These are phyloP conservation scores for Populus simonii DNA, from an alignment of 345 rosid species.

Conservation along the genomic window DNA sequence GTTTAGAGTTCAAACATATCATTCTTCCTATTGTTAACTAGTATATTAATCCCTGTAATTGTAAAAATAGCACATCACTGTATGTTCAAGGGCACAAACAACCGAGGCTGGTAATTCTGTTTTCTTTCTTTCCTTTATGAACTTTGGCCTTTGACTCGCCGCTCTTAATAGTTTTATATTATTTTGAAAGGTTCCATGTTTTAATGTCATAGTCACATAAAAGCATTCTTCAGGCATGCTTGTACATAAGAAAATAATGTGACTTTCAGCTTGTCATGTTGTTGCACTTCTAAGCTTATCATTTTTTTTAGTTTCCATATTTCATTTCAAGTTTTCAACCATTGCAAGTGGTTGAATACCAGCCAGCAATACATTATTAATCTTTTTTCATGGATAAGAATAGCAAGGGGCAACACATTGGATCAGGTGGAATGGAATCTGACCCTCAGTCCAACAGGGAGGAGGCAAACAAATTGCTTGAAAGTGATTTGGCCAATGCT, in stretches of 20 bases:
- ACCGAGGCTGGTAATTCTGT: background rate
- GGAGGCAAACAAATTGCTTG: too few relatives aligned
- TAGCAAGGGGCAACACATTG: background rate
- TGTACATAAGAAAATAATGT: background rate
- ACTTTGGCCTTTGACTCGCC: background rate
- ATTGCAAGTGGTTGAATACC: background rate
- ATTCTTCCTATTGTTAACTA: background rate
- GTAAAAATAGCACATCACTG: background rate
- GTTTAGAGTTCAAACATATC: background rate
- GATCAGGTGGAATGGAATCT: background rate
- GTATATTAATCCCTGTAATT: background rate
- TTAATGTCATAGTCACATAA: background rate
- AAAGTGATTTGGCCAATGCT: too few relatives aligned
- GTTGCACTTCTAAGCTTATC: background rate
- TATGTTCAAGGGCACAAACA: background rate
- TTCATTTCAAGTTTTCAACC: background rate
- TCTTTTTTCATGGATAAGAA: background rate
- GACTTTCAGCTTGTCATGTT: background rate
- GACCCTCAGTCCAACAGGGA: too few relatives aligned
- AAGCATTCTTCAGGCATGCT: background rate
- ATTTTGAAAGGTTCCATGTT: background rate
- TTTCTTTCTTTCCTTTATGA: background rate
- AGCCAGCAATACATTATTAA: background rate
- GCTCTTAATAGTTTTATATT: too few relatives aligned
- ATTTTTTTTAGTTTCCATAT: background rate